Evolutionary conservation across 805 yeast genomes (phyloP).

Genomic region (Saitoella complicata): DNA sequence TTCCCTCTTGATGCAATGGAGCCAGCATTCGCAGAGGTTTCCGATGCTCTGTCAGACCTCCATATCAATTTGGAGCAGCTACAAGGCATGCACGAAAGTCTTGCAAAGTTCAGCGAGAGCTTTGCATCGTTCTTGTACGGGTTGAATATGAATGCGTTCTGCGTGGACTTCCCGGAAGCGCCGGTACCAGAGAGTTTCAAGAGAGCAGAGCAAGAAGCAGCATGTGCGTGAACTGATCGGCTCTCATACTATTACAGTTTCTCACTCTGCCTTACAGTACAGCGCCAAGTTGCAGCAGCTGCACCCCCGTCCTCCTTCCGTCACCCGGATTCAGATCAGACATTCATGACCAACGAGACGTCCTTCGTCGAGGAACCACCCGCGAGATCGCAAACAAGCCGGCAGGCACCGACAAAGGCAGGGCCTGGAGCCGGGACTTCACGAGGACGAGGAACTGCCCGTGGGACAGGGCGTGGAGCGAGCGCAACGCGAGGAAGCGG

Average conservation of each 20-base stretch:
- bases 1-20: constrained; percentile 19
- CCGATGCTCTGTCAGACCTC: constrained; percentile 28
- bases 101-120: constrained; percentile 58
- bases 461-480: too few species aligned
- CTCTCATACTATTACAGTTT: too few species aligned
- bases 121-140: constrained; percentile 67
- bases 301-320: background rate
- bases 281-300: background rate
- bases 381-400: too few species aligned
- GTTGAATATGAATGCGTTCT: constrained; percentile 71
- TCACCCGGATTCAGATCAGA: background rate
- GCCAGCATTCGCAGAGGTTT: constrained; percentile 5
- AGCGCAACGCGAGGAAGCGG: too few species aligned
- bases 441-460: too few species aligned
- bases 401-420: too few species aligned
- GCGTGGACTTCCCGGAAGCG: constrained; percentile 44
- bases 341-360: constrained; percentile 1
- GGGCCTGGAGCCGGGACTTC: too few species aligned
- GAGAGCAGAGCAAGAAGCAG: background rate
- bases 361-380: constrained; percentile 2
- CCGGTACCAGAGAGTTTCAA: constrained; percentile 1
- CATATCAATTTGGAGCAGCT: constrained; percentile 43
- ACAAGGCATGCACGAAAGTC: constrained; percentile 41
- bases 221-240: background rate
- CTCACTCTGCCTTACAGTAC: background rate